Evolutionary conservation across 2,329 filamentous ascomycete genomes (phyloP), one percentile per base, ranked within the genome.

Genomic region (Hymenoscyphus fructigenus): DNA sequence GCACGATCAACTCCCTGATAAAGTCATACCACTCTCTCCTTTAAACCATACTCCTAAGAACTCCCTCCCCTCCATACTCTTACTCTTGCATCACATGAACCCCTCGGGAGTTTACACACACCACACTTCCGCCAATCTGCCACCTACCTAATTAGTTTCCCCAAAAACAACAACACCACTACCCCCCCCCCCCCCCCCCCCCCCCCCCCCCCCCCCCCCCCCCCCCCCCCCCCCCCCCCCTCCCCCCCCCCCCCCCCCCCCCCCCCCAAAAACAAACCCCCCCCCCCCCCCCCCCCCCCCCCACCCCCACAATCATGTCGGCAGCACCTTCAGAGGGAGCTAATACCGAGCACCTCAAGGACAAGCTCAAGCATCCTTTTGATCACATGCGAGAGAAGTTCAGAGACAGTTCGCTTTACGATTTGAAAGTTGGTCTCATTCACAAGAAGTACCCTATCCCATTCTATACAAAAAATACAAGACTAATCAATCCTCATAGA

Each of bases 381-480:
- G 74, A 77, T 23, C 76, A 78, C 23, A 68, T 84, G 62, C 69
- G 73, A 41, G 84, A 87, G 60, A 87, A 85, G 73, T 76, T 88
- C 3, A 77, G 82, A 57, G 78, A 83, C 57, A 82, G 81, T 1
- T 82, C 83, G 69, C 76, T 88, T 0, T 81, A 85, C 67, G 84
- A 87, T 68, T 79, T 82, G 68, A 89, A 88, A 73, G 77, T 87
- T 62, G 77, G 78, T 50, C 73, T 89, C 38, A 81, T 81, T 61
- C 83, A 89, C 72, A 83, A 85, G 72, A 89, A 88, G 85, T 87
- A 72, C 47, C 75, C 66, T 15, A 20, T 56, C n/a, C 38, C 23
- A 26, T 17, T n/a, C 17, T 15, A 20, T 26, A n/a, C 6, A 15
- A 15, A 50, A n/a, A 26, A n/a, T 4, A 15, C 1, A 34, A 28